These are phyloP conservation scores for Pestalotiopsis sp. DNA, from an alignment of 2,329 filamentous ascomycete species.

Conservation along the genomic window DNA sequence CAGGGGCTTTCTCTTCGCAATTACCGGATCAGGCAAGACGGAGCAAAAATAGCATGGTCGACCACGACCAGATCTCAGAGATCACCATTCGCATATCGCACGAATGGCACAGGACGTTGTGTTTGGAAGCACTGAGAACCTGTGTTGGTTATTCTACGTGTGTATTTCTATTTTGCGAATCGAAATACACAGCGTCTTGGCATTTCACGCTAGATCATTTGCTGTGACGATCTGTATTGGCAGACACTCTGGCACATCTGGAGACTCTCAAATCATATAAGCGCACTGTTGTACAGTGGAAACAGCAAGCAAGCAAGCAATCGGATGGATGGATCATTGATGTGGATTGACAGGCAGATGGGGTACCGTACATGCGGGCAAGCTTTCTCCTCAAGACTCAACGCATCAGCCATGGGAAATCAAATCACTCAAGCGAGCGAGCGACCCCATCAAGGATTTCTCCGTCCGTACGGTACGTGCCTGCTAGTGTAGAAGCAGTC, in stretches of 20 bases:
- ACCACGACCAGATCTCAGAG: not conserved
- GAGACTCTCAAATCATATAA: not conserved
- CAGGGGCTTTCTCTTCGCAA: not conserved
- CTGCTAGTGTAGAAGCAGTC: not conserved
- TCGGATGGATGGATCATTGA: not conserved
- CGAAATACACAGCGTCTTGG: not conserved
- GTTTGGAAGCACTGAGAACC: not conserved
- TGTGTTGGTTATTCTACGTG: not conserved
- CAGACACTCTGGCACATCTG: not conserved
- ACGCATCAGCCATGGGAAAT: not conserved
- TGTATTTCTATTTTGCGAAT: not conserved
- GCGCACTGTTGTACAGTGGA: not conserved
- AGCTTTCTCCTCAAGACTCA: not conserved
- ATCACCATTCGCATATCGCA: not conserved
- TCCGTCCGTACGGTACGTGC: not conserved
- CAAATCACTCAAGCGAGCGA: slow-evolving; percentile 3
- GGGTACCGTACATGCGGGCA: not conserved
- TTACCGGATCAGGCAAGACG: not conserved
- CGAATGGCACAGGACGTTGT: not conserved
- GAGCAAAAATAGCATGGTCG: not conserved
- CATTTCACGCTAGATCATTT: not conserved
- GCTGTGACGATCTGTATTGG: not conserved
- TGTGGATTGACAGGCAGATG: not conserved
- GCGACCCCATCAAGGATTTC: not conserved
- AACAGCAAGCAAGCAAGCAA: not conserved